A percentile compares a stretch with the other conserved stretches of the same genome.
Conservation (phyloP, 2,329 filamentous ascomycete species). For the Madurella fahalii region DNA sequence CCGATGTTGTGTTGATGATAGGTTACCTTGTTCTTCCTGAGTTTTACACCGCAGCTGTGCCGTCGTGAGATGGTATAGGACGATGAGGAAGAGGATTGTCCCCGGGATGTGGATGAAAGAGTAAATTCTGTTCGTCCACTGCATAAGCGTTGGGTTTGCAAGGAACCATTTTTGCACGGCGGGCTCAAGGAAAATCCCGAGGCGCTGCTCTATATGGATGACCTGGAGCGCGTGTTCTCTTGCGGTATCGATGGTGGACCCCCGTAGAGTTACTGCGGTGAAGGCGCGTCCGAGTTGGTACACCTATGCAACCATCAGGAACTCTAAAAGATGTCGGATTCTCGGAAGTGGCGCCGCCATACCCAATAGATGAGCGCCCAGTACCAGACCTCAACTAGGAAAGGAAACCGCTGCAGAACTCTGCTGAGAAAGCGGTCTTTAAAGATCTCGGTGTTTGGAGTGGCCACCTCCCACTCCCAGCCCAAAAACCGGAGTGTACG, state of each 20-base stretch:
- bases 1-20: constrained; percentile 35
- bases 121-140: constrained; percentile 68
- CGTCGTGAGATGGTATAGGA: constrained; percentile 67
- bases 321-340: neutral
- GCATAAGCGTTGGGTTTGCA: constrained; percentile 52
- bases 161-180: constrained; percentile 54
- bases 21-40: constrained; percentile 16
- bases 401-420: constrained; percentile 63
- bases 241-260: constrained; percentile 64
- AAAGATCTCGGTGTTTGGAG: constrained; percentile 60
- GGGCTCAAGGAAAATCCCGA: constrained; percentile 63
- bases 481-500: constrained; percentile 37
- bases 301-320: constrained; percentile 43
- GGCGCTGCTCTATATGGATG: constrained; percentile 60
- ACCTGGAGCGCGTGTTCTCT: constrained; percentile 65
- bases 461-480: constrained; percentile 45
- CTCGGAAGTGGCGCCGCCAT: constrained; percentile 30
- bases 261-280: constrained; percentile 63
- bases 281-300: constrained; percentile 72
- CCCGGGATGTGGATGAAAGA: constrained; percentile 76
- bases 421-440: constrained; percentile 58
- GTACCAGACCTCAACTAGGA: constrained; percentile 72
- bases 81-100: constrained; percentile 62
- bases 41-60: constrained; percentile 38
- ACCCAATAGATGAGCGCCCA: constrained; percentile 77